Evolutionary conservation across 306 rosid genomes (phyloP), one percentile per base, ranked within the genome.

Genomic region (Cyclanthera cordifolia): DNA sequence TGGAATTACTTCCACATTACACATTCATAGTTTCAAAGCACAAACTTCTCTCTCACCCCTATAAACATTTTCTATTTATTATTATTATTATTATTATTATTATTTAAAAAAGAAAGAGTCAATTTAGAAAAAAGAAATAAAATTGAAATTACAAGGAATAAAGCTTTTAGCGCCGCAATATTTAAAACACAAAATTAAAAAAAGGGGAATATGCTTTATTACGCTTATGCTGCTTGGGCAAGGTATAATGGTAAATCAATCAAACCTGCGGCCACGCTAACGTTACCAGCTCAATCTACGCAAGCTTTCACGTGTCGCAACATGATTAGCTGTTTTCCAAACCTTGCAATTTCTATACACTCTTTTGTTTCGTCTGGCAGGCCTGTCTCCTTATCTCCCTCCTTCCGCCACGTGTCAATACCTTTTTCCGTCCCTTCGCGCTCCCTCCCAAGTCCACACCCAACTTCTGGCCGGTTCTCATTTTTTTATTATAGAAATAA

Each of bases 301-400:
- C 77, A 53, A 58, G 47, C 67, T 49, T 49, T 73, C 81, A 83
- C 73, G 85, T 66, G 84, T 77, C 79, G 71, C 46, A 81, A 80
- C 72, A 82, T 83, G 82, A 74, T 4, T 49, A 73, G 74, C 80
- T 59, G 75, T 65, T 70, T 30, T 73, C 66, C 7, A 52, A 66
- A 55, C 66, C 49, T 59, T 16, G 74, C 76, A 54, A 75, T 53
- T 66, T 73, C 65, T 6, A 61, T 24, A n/a, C n/a, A n/a, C n/a
- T n/a, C n/a, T n/a, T n/a, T n/a, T n/a, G n/a, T 0, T 13, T 4
- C 24, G 6, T n/a, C 17, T 51, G 43, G 3, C 1, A 27, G 3
- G 30, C 1, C 1, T 1, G 3, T 27, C 1, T 27, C 3, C 3
- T 27, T 27, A 27, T 27, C 3, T 27, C 3, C 3, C 1, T 27